Evolutionary conservation across 345 rosid species (phyloP).

Genomic region (Gossypium longicalyx): DNA sequence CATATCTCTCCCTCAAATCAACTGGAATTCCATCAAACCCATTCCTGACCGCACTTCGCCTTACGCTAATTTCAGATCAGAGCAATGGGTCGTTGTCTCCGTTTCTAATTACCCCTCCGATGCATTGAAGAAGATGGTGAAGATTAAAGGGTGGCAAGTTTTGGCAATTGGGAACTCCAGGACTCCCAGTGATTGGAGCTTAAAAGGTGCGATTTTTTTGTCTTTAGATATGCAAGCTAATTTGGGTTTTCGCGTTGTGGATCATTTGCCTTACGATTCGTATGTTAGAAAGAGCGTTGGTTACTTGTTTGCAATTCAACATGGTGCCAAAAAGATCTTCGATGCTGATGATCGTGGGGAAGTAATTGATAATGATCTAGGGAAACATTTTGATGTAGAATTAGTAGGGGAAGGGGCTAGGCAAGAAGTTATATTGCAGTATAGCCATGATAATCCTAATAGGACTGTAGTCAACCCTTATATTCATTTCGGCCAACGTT

Average conservation of each 20-base stretch:
- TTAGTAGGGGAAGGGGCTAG: slow-evolving; percentile 77
- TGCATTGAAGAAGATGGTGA: slow-evolving; percentile 52
- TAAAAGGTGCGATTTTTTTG: slow-evolving; percentile 80
- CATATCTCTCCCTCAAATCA: slow-evolving; percentile 56
- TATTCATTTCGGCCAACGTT: slow-evolving; percentile 90
- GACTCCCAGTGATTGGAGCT: slow-evolving; percentile 81
- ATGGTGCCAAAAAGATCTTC: slow-evolving; percentile 89
- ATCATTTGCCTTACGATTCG: slow-evolving; percentile 87
- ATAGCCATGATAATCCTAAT: slow-evolving; percentile 74
- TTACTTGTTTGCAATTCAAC: slow-evolving; percentile 92
- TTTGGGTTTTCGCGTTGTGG: slow-evolving; percentile 65
- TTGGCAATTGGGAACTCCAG: slow-evolving; percentile 79
- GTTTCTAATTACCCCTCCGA: slow-evolving; percentile 75
- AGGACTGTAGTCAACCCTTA: slow-evolving; percentile 86
- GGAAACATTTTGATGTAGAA: slow-evolving; percentile 89
- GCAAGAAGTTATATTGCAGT: slow-evolving; percentile 80
- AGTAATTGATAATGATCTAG: slow-evolving; percentile 77
- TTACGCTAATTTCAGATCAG: slow-evolving; percentile 63
- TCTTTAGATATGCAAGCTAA: slow-evolving; percentile 84
- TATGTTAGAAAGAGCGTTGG: slow-evolving; percentile 82
- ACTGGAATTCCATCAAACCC: slow-evolving; percentile 64
- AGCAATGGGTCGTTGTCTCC: slow-evolving; percentile 84
- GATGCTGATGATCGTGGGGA: slow-evolving; percentile 94
- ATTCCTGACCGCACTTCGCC: slow-evolving; percentile 59
- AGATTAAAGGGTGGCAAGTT: slow-evolving; percentile 91